These are phyloP conservation scores for Suhomyces prunicola DNA, from an alignment of 805 yeast species.

Conservation along the genomic window DNA sequence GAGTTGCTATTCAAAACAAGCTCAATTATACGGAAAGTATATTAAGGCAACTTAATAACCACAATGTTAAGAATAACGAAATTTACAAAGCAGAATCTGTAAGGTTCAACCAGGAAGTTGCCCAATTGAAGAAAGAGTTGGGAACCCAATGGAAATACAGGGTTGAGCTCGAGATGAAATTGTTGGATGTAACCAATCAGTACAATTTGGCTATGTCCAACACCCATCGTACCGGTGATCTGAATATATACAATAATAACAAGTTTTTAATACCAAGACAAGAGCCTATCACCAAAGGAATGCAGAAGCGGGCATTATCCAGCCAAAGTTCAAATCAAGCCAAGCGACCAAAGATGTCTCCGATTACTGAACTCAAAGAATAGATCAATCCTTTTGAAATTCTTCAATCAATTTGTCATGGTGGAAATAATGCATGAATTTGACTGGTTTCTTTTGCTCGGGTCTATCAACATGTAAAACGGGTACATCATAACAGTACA, in stretches of 20 bases:
- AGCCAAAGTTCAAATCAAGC: not conserved
- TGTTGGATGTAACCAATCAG: not conserved
- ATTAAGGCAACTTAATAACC: not conserved
- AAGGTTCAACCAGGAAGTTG: not conserved
- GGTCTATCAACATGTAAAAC: conserved; percentile 64
- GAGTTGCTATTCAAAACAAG: not conserved
- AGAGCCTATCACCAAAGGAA: not conserved
- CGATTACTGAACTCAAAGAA: not conserved
- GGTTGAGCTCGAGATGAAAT: not conserved
- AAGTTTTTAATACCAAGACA: not conserved
- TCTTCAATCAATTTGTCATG: conserved; percentile 54
- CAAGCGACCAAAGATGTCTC: not conserved
- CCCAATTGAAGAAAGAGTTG: not conserved
- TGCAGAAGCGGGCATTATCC: not conserved
- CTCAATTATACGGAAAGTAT: not conserved
- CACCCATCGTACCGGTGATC: not conserved
- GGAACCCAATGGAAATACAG: not conserved
- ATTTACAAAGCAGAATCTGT: not conserved
- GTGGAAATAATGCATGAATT: conserved; percentile 67
- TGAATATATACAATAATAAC: not conserved
- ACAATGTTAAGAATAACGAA: not conserved
- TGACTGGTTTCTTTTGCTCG: conserved; percentile 45
- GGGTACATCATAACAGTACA: conserved; percentile 76
- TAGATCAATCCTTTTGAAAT: conserved; percentile 28
- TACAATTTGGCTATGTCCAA: not conserved